A percentile compares a stretch with the other conserved stretches of the same genome.
Evolutionary conservation across 345 rosid genomes (phyloP).

Genomic region (Camelina neglecta): DNA sequence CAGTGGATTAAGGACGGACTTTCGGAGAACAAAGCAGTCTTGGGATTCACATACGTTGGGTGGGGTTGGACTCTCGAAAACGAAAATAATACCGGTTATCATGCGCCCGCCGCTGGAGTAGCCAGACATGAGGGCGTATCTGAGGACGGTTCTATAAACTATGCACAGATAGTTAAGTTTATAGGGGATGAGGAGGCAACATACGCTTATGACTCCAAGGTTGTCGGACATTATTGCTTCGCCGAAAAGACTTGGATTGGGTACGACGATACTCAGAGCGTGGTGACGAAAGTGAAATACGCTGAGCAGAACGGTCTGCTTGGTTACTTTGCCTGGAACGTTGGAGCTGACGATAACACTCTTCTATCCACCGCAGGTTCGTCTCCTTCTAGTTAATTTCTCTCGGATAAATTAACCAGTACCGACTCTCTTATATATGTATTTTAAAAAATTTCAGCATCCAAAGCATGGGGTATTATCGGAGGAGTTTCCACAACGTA

Average conservation of each 20-base stretch:
- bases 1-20: slow-evolving; percentile 60
- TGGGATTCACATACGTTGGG: slow-evolving; percentile 56
- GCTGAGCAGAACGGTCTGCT: slow-evolving; percentile 52
- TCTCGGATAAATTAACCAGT: too few relatives aligned
- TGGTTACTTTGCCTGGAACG: slow-evolving; percentile 84
- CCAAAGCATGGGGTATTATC: slow-evolving; percentile 21
- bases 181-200: slow-evolving; percentile 42
- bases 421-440: slow-evolving; percentile 4
- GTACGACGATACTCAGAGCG: slow-evolving; percentile 53
- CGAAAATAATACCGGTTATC: slow-evolving; percentile 42
- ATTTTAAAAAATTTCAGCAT: slow-evolving; percentile 10
- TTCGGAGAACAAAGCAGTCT: slow-evolving; percentile 49
- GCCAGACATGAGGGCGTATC: slow-evolving; percentile 35
- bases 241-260: slow-evolving; percentile 59
- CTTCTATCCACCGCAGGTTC: slow-evolving; percentile 48
- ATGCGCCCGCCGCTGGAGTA: slow-evolving; percentile 49
- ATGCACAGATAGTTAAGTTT: slow-evolving; percentile 27
- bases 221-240: slow-evolving; percentile 55
- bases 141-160: slow-evolving; percentile 39
- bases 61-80: slow-evolving; percentile 27
- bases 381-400: background rate
- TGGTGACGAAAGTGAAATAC: slow-evolving; percentile 52
- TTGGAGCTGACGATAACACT: slow-evolving; percentile 55
- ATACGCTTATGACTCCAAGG: slow-evolving; percentile 44
- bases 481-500: background rate